These are phyloP conservation scores for Diaporthe ilicicola DNA, from an alignment of 2,329 filamentous ascomycete species.

Conservation along the genomic window DNA sequence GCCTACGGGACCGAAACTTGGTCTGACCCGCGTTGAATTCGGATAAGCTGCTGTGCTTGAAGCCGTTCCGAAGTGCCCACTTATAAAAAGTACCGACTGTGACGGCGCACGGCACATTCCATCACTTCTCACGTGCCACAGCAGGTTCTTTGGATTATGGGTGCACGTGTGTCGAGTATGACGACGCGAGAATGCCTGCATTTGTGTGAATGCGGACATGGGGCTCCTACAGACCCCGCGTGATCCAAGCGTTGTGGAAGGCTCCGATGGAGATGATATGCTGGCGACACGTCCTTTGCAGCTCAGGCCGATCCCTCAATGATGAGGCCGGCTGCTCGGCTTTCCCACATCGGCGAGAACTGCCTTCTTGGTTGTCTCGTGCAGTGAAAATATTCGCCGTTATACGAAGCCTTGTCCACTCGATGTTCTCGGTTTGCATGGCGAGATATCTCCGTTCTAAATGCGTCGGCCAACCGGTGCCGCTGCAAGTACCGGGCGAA, in stretches of 20 bases:
- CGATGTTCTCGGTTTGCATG: neutral
- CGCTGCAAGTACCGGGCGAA: neutral
- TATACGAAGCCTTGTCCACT: neutral
- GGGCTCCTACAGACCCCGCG: neutral
- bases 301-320: neutral
- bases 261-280: constrained; percentile 1
- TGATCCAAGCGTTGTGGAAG: neutral
- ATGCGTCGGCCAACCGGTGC: neutral
- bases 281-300: constrained; percentile 17
- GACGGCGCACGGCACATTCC: neutral
- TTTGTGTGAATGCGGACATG: neutral
- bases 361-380: neutral
- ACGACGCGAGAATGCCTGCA: constrained; percentile 8
- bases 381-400: neutral
- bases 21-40: neutral
- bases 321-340: neutral
- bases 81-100: neutral
- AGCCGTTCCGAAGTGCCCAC: neutral
- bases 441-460: neutral
- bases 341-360: constrained; percentile 5
- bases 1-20: neutral
- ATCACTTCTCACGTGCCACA: constrained; percentile 10
- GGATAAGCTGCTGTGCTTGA: constrained; percentile 5
- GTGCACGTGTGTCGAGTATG: constrained; percentile 19
- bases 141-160: constrained; percentile 13